phyloP scores from a whole-genome alignment of 1,284 basidiomycete genomes.

The Tilletia caries region DNA sequence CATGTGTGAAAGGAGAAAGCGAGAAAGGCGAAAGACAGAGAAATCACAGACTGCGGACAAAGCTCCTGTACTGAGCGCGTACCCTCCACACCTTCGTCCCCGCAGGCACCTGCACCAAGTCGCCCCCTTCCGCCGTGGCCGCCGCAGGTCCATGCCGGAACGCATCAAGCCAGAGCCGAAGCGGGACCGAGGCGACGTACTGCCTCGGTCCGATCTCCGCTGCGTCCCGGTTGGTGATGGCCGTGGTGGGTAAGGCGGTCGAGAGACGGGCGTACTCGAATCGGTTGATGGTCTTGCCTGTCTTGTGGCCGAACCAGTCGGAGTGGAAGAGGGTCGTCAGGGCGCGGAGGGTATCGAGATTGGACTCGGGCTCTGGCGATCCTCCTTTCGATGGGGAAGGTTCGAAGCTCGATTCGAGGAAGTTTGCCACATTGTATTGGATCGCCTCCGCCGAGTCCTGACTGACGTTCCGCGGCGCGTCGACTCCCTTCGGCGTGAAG shows the following conservation, averaged over 20 bases:
- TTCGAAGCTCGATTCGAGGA: not conserved
- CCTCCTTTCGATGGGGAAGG: not conserved
- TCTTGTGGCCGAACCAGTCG: not conserved
- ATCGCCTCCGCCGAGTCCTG: not conserved
- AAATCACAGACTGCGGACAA: not conserved
- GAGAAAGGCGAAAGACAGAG: not conserved
- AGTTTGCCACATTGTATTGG: not conserved
- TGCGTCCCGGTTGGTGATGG: not conserved
- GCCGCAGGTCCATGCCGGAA: not conserved
- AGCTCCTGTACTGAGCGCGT: not conserved
- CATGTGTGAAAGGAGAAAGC: too few species aligned
- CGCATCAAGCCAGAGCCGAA: not conserved
- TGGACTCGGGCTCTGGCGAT: not conserved
- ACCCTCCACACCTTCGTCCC: not conserved
- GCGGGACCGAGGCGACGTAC: not conserved
- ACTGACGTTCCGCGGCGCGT: not conserved
- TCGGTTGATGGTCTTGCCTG: not conserved
- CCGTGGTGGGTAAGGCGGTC: not conserved
- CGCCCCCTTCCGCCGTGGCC: not conserved
- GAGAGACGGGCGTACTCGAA: conserved; percentile 5
- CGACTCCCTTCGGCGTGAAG: not conserved
- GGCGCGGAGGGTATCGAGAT: not conserved
- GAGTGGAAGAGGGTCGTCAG: conserved; percentile 7
- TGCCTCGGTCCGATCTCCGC: not conserved
- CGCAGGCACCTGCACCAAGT: not conserved